Evolutionary conservation across 345 rosid genomes (phyloP), one percentile per base, ranked within the genome.

Genomic region (Anacardium occidentale): DNA sequence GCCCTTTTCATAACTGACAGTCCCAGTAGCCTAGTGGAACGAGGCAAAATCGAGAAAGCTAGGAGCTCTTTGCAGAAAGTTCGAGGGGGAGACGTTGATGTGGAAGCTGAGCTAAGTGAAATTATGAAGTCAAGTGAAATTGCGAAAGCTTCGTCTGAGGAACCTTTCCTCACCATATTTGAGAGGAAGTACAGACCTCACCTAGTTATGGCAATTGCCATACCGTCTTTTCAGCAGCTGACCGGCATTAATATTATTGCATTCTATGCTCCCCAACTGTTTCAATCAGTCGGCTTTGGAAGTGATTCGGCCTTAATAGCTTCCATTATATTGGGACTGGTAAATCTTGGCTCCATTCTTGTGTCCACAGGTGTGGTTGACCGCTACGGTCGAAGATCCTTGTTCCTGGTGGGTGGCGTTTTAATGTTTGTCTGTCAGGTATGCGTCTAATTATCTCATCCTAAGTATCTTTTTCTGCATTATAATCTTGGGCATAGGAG

Each of bases 231-330:
- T 32, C 94, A 90, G 62, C 94, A 90, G 76, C 66, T 94, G 7
- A 94, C 94, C 0, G 98, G 96, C 61, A 87, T 91, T 29, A 88
- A 85, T 73, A 76, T 91, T 21, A 85, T 90, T 55, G 97, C 93
- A 21, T 94, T 94, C 68, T 94, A 87, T 17, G 98, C 97, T 0
- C 97, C 98, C 4, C 85, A 84, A 32, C 75, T 90, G 4, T 91
- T 91, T 77, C 87, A 87, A 55, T 83, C 98, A 7, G 87, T 91
- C 17, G 96, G 97, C 5, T 87, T 91, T 48, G 94, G 96, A 52
- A 87, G 66, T 13, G 82, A 87, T 61, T 80, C 93, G 11, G 87
- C 96, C 52, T 79, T 94, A 29, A 78, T 89, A 12, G 90, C 89
- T 0, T 79, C 97, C 0, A 76, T 91, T 7, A 84, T 94, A 42